phyloP scores from a whole-genome alignment of 2,329 filamentous ascomycete genomes.

The Herpotrichia juniperi region DNA sequence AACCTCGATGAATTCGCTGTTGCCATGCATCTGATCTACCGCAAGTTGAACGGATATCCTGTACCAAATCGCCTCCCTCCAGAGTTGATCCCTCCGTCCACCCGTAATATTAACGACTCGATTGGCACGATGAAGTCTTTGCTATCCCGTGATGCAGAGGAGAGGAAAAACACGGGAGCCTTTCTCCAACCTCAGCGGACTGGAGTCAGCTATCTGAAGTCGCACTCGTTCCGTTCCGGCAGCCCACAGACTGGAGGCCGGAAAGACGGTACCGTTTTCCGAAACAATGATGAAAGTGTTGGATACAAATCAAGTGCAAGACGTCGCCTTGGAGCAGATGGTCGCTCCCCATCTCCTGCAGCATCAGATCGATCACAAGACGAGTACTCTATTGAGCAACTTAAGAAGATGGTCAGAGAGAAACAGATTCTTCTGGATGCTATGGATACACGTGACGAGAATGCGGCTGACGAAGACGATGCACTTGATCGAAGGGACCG shows the following conservation, averaged over 20 bases:
- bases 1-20: constrained; percentile 98
- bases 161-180: constrained; percentile 86
- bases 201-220: constrained; percentile 97
- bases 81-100: constrained; percentile 93
- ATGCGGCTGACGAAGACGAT: constrained; percentile 87
- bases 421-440: constrained; percentile 94
- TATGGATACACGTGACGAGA: constrained; percentile 95
- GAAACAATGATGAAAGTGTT: constrained; percentile 92
- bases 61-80: constrained; percentile 85
- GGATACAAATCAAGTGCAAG: constrained; percentile 92
- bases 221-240: constrained; percentile 81
- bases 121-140: constrained; percentile 92
- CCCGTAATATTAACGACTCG: constrained; percentile 88
- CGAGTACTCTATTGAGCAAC: constrained; percentile 82
- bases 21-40: constrained; percentile 98
- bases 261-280: constrained; percentile 95
- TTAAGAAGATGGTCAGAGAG: constrained; percentile 91
- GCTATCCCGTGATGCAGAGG: constrained; percentile 86
- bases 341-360: constrained; percentile 79
- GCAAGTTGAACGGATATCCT: constrained; percentile 94
- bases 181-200: constrained; percentile 93
- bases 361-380: constrained; percentile 74
- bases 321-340: constrained; percentile 70
- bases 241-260: constrained; percentile 66
- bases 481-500: constrained; percentile 87